A percentile compares a stretch with the other conserved stretches of the same genome.
Evolutionary conservation across 768 basidiomycete species (phyloP).

Genomic region (Mycena amicta): DNA sequence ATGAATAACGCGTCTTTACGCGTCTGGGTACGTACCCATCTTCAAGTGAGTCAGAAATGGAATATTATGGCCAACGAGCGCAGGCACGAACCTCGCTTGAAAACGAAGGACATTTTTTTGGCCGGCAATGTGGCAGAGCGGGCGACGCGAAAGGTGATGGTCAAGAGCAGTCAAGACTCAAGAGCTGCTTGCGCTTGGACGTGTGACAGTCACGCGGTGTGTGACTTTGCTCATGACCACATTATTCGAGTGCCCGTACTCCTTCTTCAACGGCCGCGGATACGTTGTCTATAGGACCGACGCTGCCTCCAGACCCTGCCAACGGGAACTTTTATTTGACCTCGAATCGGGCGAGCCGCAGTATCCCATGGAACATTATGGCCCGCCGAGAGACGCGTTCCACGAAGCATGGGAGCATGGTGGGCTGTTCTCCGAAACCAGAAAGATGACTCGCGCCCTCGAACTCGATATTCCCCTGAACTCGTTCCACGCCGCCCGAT

Average conservation of each 20-base stretch:
- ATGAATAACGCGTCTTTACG: constrained; percentile 36
- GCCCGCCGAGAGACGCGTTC: background rate
- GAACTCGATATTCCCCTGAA: too few relatives aligned
- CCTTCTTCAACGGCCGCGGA: background rate
- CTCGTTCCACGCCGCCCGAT: too few relatives aligned
- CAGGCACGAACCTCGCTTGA: constrained; percentile 41
- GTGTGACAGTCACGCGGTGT: too few relatives aligned
- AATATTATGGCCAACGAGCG: constrained; percentile 9
- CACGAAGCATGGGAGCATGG: background rate
- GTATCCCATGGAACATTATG: background rate
- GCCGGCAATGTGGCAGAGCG: too few relatives aligned
- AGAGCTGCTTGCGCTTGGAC: too few relatives aligned
- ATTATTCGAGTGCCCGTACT: background rate
- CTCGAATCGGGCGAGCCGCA: background rate
- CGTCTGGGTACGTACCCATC: constrained; percentile 49
- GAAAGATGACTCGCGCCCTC: too few relatives aligned
- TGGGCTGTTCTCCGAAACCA: too few relatives aligned
- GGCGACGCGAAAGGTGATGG: too few relatives aligned
- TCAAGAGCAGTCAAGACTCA: too few relatives aligned
- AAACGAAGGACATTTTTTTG: constrained; percentile 34
- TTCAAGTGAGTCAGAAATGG: constrained; percentile 22
- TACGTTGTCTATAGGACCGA: background rate
- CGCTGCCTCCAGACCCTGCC: background rate
- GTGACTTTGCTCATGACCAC: too few relatives aligned
- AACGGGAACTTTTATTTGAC: background rate